A percentile compares a stretch with the other conserved stretches of the same genome.
These are phyloP conservation scores for Sugiyamaella novakii DNA, from an alignment of 1,139 yeast species.

Conservation along the genomic window DNA sequence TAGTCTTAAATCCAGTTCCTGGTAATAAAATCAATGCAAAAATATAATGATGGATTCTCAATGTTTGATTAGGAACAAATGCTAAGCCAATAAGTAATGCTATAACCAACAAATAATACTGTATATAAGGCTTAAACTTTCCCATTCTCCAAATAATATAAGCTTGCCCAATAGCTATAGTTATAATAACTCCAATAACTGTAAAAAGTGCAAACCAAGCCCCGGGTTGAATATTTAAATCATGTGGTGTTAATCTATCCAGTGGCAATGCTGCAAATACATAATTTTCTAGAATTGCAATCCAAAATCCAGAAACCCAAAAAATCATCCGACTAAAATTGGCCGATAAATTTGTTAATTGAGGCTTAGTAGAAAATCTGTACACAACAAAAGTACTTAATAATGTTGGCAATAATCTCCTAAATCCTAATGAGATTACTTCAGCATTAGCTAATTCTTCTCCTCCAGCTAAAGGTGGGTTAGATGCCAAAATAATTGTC, in stretches of 20 bases:
- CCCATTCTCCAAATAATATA: constrained; percentile 81
- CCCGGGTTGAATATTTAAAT: constrained; percentile 74
- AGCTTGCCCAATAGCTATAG: constrained; percentile 70
- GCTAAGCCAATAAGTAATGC: constrained; percentile 52
- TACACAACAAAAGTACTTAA: constrained; percentile 76
- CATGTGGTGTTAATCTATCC: constrained; percentile 74
- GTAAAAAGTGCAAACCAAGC: constrained; percentile 65
- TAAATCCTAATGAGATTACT: constrained; percentile 69
- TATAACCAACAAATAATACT: constrained; percentile 55
- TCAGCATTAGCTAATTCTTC: constrained; percentile 53
- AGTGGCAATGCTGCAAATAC: constrained; percentile 88
- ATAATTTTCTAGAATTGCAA: constrained; percentile 81
- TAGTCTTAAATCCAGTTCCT: constrained; percentile 65
- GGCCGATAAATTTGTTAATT: constrained; percentile 37
- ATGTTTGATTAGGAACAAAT: constrained; percentile 64
- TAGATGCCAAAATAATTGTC: constrained; percentile 78
- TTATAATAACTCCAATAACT: constrained; percentile 50
- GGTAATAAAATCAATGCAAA: constrained; percentile 77
- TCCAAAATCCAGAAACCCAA: constrained; percentile 85
- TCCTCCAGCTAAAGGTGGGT: constrained; percentile 75
- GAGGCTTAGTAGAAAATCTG: constrained; percentile 51
- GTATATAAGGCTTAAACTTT: constrained; percentile 58
- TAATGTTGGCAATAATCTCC: constrained; percentile 73
- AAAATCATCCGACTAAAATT: constrained; percentile 55
- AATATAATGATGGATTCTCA: constrained; percentile 88